Percentiles rank a stretch among this genome's conserved stretches.
These are phyloP conservation scores for Blastobotrys aristatus DNA, from an alignment of 1,139 yeast genomes.

Conservation along the genomic window DNA sequence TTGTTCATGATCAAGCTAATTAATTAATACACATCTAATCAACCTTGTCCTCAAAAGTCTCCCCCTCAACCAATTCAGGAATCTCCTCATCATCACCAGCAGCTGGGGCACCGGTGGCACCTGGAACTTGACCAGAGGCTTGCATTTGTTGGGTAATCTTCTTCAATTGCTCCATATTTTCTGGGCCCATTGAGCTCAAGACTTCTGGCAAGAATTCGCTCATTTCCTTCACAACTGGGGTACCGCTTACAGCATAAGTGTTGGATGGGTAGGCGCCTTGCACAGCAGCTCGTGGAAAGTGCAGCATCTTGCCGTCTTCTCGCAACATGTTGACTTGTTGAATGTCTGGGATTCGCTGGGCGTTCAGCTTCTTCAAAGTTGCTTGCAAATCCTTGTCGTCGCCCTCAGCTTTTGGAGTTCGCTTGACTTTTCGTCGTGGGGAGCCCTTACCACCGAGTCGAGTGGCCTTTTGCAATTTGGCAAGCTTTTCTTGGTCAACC, in stretches of 20 bases:
- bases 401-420: conserved; percentile 59
- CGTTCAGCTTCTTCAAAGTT: conserved; percentile 83
- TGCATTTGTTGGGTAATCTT: conserved; percentile 88
- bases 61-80: conserved; percentile 94
- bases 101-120: conserved; percentile 41
- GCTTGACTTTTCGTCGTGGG: conserved; percentile 70
- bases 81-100: conserved; percentile 56
- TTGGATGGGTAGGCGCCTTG: conserved; percentile 89
- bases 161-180: conserved; percentile 84
- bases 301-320: conserved; percentile 94
- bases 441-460: conserved; percentile 46
- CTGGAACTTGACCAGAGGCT: conserved; percentile 36
- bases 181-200: conserved; percentile 95
- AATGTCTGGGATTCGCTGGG: conserved; percentile 80
- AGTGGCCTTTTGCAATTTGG: conserved; percentile 35
- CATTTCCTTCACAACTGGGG: conserved; percentile 88
- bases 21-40: conserved; percentile 27
- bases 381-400: conserved; percentile 89
- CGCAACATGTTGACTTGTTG: conserved; percentile 98
- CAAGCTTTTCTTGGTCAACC: conserved; percentile 38
- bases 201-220: conserved; percentile 93
- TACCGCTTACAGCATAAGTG: conserved; percentile 93
- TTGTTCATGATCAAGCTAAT: neutral
- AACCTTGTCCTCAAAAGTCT: conserved; percentile 74
- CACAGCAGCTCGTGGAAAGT: conserved; percentile 91